Conservation (phyloP, 2,329 filamentous ascomycete species). For the Aspergillus flavus region DNA sequence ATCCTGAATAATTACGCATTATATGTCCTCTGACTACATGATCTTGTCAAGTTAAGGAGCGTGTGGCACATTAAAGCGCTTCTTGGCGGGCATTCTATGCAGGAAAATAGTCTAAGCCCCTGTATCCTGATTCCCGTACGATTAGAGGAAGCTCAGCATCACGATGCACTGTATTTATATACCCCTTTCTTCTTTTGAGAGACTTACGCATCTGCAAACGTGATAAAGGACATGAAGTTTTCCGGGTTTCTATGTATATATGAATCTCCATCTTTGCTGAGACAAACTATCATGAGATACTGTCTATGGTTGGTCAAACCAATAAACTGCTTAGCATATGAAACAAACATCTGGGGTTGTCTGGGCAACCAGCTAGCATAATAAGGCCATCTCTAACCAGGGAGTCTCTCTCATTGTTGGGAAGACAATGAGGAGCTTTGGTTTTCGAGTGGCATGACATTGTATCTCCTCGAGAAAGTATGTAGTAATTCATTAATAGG, state of each 20-base stretch:
- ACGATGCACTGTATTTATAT: neutral
- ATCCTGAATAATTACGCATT: constrained; percentile 17
- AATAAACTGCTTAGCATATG: neutral
- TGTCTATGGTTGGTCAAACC: neutral
- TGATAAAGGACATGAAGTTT: neutral
- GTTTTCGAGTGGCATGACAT: too few relatives aligned
- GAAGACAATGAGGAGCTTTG: neutral
- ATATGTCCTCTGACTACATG: neutral
- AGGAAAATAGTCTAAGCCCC: neutral
- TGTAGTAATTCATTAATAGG: too few relatives aligned
- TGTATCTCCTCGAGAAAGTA: too few relatives aligned
- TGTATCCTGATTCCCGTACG: neutral
- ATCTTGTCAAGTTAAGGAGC: neutral
- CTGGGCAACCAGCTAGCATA: neutral
- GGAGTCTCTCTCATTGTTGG: neutral
- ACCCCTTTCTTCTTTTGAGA: neutral
- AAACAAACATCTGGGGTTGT: neutral
- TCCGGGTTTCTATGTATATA: neutral
- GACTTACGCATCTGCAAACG: neutral
- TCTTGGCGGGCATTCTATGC: neutral
- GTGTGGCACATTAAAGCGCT: neutral
- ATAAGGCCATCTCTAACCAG: neutral
- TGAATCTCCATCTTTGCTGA: neutral
- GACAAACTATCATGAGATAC: neutral
- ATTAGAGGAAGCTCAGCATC: neutral